Evolutionary conservation across 768 basidiomycete genomes (phyloP), one percentile per base, ranked within the genome.

Genomic region (Podaxis carcinomalis): DNA sequence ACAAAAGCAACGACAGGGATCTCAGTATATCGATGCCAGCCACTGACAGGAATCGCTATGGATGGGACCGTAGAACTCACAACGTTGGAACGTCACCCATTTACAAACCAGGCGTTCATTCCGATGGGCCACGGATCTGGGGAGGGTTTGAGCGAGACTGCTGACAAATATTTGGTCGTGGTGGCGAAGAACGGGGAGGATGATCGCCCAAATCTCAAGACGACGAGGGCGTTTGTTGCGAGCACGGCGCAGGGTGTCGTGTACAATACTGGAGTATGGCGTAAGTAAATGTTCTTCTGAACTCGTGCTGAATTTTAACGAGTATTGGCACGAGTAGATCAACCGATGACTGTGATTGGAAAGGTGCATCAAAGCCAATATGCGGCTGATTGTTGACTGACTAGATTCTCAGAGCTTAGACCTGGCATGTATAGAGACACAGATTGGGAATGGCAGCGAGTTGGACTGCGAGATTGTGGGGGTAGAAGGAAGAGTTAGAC

Each of bases 91-190:
- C 81, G 95, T 32, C 97, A 99, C 69, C 82, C 87, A 28, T 90
- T 81, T 71, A 95, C 92, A 11, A 96, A 89, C 65, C 96, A 98
- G 71, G 88, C 90, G 5, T 98, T 98, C 73, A 83, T 98, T 59
- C 96, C 97, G 7, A 94, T 98, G 92, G 92, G 93, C 4, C 73
- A 75, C 42, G 84, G 82, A 23, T 72, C 66, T 44, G 81, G 74
- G 44, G 81, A 82, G 64, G 78, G 77, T 32, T 74, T 83, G 64
- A 72, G 64, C 25, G 82, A 83, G 23, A 75, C 82, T 5, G 83
- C 80, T 0, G 72, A 75, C 25, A 72, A 75, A 36, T 96, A 96
- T 71, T 75, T 98, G 47, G 93, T 95, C 10, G 87, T 96, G 16
- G 96, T 94, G 1, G 92, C 93, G 10, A 73, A 88, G 68, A 93